A percentile compares a stretch with the other conserved stretches of the same genome.
Conservation (phyloP, 257 asterid genomes). For the Schizonepeta tenuifolia region DNA sequence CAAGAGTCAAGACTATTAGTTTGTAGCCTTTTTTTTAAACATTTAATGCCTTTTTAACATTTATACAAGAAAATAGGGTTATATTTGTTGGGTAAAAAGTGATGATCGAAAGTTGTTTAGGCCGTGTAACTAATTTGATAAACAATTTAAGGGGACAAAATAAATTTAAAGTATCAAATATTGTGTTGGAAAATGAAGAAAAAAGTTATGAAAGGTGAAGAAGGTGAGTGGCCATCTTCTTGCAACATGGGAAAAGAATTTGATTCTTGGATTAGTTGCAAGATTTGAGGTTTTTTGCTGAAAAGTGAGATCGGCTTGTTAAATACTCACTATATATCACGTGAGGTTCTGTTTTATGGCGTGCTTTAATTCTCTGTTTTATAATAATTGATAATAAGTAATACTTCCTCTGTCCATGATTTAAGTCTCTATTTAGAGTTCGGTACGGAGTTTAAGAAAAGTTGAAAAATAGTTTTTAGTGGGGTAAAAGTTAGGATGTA, state of each 20-base stretch:
- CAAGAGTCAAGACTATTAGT: too few species aligned
- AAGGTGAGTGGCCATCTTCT: conserved; percentile 1
- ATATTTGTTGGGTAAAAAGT: neutral
- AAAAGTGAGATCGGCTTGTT: conserved; percentile 14
- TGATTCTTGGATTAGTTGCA: conserved; percentile 31
- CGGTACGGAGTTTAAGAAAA: too few species aligned
- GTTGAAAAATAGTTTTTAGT: too few species aligned
- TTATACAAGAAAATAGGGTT: neutral
- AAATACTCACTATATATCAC: conserved; percentile 14
- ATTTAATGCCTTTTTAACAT: too few species aligned
- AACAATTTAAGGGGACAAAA: neutral
- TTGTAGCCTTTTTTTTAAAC: too few species aligned
- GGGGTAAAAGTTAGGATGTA: too few species aligned
- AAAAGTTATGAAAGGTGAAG: neutral
- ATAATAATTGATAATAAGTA: too few species aligned
- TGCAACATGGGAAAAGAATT: conserved; percentile 35
- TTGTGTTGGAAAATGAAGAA: neutral
- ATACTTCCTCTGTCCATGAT: too few species aligned
- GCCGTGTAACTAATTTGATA: neutral
- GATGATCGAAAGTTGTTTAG: neutral
- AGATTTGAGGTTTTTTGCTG: neutral
- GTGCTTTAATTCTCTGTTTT: neutral
- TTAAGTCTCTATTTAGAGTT: too few species aligned
- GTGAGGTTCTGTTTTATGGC: neutral
- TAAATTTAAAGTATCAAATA: neutral